Base-by-base conservation (phyloP, 257 asterid species). In the Handroanthus guayacan region DNA sequence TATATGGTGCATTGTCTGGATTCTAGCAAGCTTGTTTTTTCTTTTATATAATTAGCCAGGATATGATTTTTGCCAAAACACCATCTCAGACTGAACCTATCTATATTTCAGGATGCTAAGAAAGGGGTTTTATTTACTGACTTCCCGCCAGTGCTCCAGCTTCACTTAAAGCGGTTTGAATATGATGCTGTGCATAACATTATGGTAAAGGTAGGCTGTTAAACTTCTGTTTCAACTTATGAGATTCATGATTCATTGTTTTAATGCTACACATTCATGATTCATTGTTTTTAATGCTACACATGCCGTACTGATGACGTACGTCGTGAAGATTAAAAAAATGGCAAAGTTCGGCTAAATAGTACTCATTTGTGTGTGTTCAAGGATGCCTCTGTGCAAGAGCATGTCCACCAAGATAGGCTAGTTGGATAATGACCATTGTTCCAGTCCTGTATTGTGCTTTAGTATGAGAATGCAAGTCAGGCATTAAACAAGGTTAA, bases 141-240 rank as follows among this genome's bases (percentile, higher is more conserved):
- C 79, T 88, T 86, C 72, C 93, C 93, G 58, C 93, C 91, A 44
- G 91, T 88, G 34, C 91, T 88, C 61, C 93, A 89, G 8, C 45
- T 41, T 41, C 45, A 41, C 45, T 41, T 41, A 41, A 41, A 41
- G 45, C 45, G 45, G 45, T 89, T 89, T 82, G 94, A 87, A 76
- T 89, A 89, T 74, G 94, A 89, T 82, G 85, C 85, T 75, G 81
- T 84, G 84, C 82, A 91, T 16, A 90, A 87, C 70, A 85, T 85
- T 25, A 87, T 86, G 91, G 88, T 89, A 37, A 89, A 89, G 91
- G 94, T 89, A 47, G 78, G 91, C 75, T n/a, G 43, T 48, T 3
- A 47, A 71, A 67, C 58, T 13, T 20, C 36, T 52, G 4, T 69
- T 71, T 18, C 63, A 57, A 54, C 13, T 16, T 39, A 56, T 18